These are phyloP conservation scores for barrel medic (Medicago truncatula) DNA, from an alignment of 306 rosid genomes.

Conservation along the genomic window MtrunA17r5.0-ANR NC_053049.1:41838001-41838500, in stretches of 20 bases:
- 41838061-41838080: slow-evolving; percentile 60
- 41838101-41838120: slow-evolving; percentile 91
- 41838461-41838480: no score
- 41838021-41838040: slow-evolving; percentile 46
- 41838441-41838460: no score
- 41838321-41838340: slow-evolving; percentile 3
- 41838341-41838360: slow-evolving; percentile 15
- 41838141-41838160: slow-evolving; percentile 73
- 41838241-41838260: slow-evolving; percentile 47
- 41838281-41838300: slow-evolving; percentile 43
- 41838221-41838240: slow-evolving; percentile 64
- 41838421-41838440: not conserved
- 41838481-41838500: no score
- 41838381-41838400: not conserved
- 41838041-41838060: slow-evolving; percentile 61
- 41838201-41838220: slow-evolving; percentile 80
- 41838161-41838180: slow-evolving; percentile 50
- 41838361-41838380: slow-evolving; percentile 18
- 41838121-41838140: slow-evolving; percentile 69
- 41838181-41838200: slow-evolving; percentile 72
- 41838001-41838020: slow-evolving; percentile 41
- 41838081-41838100: slow-evolving; percentile 65
- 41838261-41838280: slow-evolving; percentile 40
- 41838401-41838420: slow-evolving; percentile 31
- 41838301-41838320: not conserved